Conservation (phyloP, 495 filamentous ascomycete genomes). For the Penicillium steckii region DNA sequence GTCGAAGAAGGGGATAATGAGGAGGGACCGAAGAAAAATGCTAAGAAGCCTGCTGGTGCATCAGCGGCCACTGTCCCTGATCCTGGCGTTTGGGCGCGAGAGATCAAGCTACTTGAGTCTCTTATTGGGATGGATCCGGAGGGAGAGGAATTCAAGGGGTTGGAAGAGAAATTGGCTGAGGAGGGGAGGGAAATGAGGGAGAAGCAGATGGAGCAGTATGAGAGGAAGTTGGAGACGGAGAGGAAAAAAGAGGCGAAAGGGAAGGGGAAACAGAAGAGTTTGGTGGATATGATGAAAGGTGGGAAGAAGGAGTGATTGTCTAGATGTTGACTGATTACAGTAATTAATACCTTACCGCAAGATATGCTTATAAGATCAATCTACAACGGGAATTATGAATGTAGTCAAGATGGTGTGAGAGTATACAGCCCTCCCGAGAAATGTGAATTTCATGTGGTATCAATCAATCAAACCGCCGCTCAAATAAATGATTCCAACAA, state of each 20-base stretch:
- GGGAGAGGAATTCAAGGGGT: constrained; percentile 60
- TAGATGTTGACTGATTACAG: too few species aligned
- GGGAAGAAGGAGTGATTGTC: constrained; percentile 5
- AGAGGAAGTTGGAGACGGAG: constrained; percentile 63
- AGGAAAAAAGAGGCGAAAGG: constrained; percentile 51
- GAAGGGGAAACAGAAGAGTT: constrained; percentile 41
- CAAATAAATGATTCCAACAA: constrained; percentile 16
- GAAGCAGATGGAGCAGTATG: constrained; percentile 73
- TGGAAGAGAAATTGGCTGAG: constrained; percentile 64
- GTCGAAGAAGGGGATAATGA: not conserved
- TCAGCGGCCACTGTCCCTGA: constrained; percentile 55
- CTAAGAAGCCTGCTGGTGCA: constrained; percentile 23
- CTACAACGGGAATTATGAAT: not conserved
- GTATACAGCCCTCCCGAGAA: constrained; percentile 1
- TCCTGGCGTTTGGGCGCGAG: constrained; percentile 73
- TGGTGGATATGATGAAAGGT: constrained; percentile 42
- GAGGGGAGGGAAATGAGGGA: constrained; percentile 67
- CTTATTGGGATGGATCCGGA: constrained; percentile 80
- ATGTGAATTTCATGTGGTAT: constrained; percentile 25
- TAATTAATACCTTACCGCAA: too few species aligned
- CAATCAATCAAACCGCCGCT: constrained; percentile 23
- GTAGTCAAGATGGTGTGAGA: constrained; percentile 6
- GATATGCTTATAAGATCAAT: too few species aligned
- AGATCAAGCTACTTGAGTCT: constrained; percentile 86
- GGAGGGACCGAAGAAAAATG: constrained; percentile 24